Evolutionary conservation across 768 basidiomycete genomes (phyloP), one percentile per base, ranked within the genome.

Genomic region (Podaxis sp.): DNA sequence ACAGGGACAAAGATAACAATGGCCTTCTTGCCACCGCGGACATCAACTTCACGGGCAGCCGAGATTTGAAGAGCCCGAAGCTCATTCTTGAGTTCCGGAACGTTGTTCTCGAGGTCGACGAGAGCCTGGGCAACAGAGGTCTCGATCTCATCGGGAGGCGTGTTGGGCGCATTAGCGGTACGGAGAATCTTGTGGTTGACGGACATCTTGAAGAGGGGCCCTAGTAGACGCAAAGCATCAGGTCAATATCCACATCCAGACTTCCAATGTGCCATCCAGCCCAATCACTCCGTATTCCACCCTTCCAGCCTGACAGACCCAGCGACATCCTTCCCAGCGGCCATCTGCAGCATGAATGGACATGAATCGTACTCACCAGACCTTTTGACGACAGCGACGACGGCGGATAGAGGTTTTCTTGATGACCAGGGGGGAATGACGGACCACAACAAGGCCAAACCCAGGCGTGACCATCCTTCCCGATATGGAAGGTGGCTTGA

Each of bases 1-100:
- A 96, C 90, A 62, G 97, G 97, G 52, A 99, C 96, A 74, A 99
- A 99, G 77, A 99, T 82, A 66, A 99, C 94, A 71, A 99, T 96
- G 57, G 97, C 97, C 84, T 99, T 99, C 84, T 97, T 98, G 74
- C 97, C 97, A 66, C 96, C 97, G 72, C 95, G 93, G 70, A 99
- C 96, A 75, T 99, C 97, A 69, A 99, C 92, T 80, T 99, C 97
- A 73, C 95, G 95, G 68, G 97, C 97, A 67, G 96, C 93, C 69
- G 95, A 96, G 80, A 99, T 98, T 75, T 98, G 95, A 69, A 99
- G 88, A 64, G 89, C 87, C 54, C 96, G 89, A 67, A 99, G 89
- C 83, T 99, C 97, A 62, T 85, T 74, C 88, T 98, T 99, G 82
- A 99, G 90, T 80, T 99, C 97, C 66, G 96, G 93, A 64, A 98